These are phyloP conservation scores for Russula abietina DNA, from an alignment of 768 basidiomycete species.

Conservation along the genomic window DNA sequence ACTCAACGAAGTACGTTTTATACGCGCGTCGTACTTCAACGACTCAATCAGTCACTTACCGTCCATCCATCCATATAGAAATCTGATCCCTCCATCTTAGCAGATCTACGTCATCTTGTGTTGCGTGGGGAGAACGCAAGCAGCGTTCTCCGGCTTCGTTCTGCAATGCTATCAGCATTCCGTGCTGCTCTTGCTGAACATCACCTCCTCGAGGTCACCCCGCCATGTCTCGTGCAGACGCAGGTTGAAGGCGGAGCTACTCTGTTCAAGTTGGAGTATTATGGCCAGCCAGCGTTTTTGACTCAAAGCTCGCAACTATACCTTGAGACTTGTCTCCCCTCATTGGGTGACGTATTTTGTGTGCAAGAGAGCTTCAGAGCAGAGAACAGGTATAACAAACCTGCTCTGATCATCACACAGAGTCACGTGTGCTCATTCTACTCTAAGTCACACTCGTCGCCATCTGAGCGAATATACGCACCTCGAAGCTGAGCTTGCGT, in stretches of 20 bases:
- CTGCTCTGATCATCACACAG: not conserved
- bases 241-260: slow-evolving; percentile 97
- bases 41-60: not conserved
- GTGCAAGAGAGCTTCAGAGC: slow-evolving; percentile 97
- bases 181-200: slow-evolving; percentile 54
- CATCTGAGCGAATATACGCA: slow-evolving; percentile 98
- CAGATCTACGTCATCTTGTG: slow-evolving; percentile 91
- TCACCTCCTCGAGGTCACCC: slow-evolving; percentile 84
- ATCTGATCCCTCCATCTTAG: slow-evolving; percentile 80
- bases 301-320: slow-evolving; percentile 97
- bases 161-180: slow-evolving; percentile 79
- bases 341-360: slow-evolving; percentile 96
- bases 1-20: slow-evolving; percentile 68
- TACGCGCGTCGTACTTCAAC: not conserved
- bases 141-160: slow-evolving; percentile 80
- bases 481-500: slow-evolving; percentile 90
- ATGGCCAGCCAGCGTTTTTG: slow-evolving; percentile 88
- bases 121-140: slow-evolving; percentile 93
- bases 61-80: slow-evolving; percentile 42
- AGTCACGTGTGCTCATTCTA: not conserved
- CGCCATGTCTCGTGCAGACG: slow-evolving; percentile 96
- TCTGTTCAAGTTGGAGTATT: slow-evolving; percentile 93
- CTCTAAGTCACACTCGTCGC: slow-evolving; percentile 67
- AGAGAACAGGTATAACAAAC: slow-evolving; percentile 82
- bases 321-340: slow-evolving; percentile 92